Percentiles rank a stretch among this genome's conserved stretches.
Conservation (phyloP, 2,329 filamentous ascomycete genomes). For the Clarireedia monteithiana region DNA sequence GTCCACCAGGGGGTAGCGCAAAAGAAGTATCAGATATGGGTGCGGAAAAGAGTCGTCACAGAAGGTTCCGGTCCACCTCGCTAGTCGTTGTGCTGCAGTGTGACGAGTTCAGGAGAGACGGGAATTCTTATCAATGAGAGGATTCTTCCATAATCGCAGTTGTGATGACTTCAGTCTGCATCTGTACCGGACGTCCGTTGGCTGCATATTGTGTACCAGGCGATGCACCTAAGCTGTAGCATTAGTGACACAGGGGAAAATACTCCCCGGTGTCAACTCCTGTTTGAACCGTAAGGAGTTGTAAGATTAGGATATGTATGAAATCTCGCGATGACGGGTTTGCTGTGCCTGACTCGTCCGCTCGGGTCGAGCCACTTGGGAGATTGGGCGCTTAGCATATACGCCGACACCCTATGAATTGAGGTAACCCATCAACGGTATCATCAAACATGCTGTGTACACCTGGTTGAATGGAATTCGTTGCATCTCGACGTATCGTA, state of each 20-base stretch:
- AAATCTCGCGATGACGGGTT: too few relatives aligned
- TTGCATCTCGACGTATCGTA: not conserved
- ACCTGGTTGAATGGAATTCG: not conserved
- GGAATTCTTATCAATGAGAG: not conserved
- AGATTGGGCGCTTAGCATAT: slow-evolving; percentile 3
- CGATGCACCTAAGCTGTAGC: not conserved
- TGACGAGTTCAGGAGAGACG: not conserved
- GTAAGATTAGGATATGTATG: too few relatives aligned
- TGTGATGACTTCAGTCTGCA: not conserved
- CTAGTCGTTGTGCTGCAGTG: not conserved
- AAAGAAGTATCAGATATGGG: too few relatives aligned
- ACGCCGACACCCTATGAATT: slow-evolving; percentile 2
- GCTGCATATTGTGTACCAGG: not conserved
- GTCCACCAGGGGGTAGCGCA: too few relatives aligned
- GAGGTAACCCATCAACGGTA: not conserved
- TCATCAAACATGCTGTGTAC: not conserved
- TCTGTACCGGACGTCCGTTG: not conserved
- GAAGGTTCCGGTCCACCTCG: not conserved
- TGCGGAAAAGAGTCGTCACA: not conserved
- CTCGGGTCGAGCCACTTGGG: not conserved
- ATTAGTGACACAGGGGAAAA: not conserved
- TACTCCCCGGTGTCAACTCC: not conserved
- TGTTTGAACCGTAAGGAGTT: not conserved
- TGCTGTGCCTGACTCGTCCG: too few relatives aligned
- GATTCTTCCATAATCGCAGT: not conserved